Evolutionary conservation across 176 grass and related monocot genomes (phyloP).

Genomic region (Zoysia pacifica): DNA sequence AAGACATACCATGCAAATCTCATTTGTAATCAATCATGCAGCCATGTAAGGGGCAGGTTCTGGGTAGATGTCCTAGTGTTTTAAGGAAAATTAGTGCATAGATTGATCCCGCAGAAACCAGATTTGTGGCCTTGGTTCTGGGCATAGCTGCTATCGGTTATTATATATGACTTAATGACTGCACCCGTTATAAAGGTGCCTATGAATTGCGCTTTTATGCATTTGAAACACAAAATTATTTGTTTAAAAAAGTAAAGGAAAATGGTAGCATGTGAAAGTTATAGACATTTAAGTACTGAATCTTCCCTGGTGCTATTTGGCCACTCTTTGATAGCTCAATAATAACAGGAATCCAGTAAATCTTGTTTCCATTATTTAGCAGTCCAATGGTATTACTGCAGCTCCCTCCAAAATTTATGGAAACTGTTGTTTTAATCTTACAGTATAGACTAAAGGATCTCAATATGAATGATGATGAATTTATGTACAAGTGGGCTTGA

Average conservation of each 20-base stretch:
- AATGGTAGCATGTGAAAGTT: not conserved
- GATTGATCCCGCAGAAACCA: not conserved
- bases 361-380: not conserved
- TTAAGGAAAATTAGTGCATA: not conserved
- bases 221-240: not conserved
- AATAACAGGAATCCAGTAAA: not conserved
- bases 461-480: not conserved
- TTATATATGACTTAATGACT: not conserved
- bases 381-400: not conserved
- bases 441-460: too few relatives aligned
- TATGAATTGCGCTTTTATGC: not conserved
- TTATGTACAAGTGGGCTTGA: not conserved
- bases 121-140: not conserved
- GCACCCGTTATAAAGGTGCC: not conserved
- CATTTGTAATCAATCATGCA: not conserved
- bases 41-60: not conserved
- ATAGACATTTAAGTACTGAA: constrained; percentile 23
- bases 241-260: not conserved
- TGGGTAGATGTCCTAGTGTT: not conserved
- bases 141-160: not conserved
- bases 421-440: not conserved
- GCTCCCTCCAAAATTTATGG: not conserved
- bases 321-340: not conserved
- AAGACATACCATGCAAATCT: not conserved
- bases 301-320: constrained; percentile 1